Evolutionary conservation across 208 protist species (phyloP), one percentile per base, ranked within the genome.

Genomic region (Trypanosoma cruzi): DNA sequence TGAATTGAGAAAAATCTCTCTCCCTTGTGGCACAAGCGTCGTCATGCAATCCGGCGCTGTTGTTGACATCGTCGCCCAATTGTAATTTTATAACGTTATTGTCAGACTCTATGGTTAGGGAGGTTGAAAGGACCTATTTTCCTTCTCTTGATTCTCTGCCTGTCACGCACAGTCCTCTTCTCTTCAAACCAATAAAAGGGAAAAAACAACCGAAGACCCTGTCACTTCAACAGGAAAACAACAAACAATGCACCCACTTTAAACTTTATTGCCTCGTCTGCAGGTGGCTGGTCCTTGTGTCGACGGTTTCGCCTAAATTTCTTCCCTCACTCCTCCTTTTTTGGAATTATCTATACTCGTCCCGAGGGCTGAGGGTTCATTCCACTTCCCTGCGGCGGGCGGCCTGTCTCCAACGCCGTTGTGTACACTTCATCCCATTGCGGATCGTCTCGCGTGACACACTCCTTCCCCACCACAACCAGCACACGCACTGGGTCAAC

Each of bases 381-480:
- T 40, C 70, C 70, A 60, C 32, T 44, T 37, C 70, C 70, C 22
- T 14, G 31, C 46, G 28, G 36, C 5, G 53, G 18, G 24, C 63
- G 62, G 18, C 70, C 70, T n/a, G 26, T 36, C 44, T 44, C 53
- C 32, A 32, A 53, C 1, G 70, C 59, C 40, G 28, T 31, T 24
- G 24, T 64, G 28, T 63, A 55, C 32, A 26, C 70, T 8, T 64
- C 63, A 56, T 61, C 73, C 82, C 82, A 87, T 14, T 70, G 71
- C 11, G 81, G 73, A 52, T 77, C 70, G 54, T 88, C 82, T 1
- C 64, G 71, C 32, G 65, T 64, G 18, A 71, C 62, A 20, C 63
- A 63, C 60, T 95, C 85, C 53, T 85, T 71, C 42, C 83, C 85
- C 68, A 93, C 83, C 8, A 90, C 60, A 10, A 95, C 73, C n/a